Base-by-base conservation (phyloP, 345 rosid species). In the Citrus hindsii region DNA sequence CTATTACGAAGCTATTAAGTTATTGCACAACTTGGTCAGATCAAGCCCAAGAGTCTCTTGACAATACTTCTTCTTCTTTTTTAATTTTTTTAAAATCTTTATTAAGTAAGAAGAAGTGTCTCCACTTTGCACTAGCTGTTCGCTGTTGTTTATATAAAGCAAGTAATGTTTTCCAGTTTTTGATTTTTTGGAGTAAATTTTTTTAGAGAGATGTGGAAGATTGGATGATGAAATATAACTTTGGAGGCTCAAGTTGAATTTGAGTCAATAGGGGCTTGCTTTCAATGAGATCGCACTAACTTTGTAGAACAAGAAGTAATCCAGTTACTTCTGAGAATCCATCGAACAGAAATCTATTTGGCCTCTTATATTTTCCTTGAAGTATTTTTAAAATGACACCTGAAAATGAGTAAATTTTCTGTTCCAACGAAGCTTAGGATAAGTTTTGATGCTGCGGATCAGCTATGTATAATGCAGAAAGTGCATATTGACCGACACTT, bases 271-370 rank as follows among this genome's bases (percentile, higher is more conserved):
- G 84, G 99, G 99, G 0, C 81, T 95, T n/a, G 99, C 99, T 73
- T 95, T 95, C 84, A 95, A 93, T 65, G 98, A 98, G 40, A 95
- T 92, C 85, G 98, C 75, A 93, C 99, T 53, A 95, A 93, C 81
- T 95, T 97, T 2, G 95, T 92, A 7, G 98, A 91, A 53, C 95
- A 95, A 86, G 99, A 95, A 87, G 99, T 97, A 25, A 95, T 97
- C 59, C 79, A 97, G 16, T 79, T 95, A 72, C 81, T 95, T 87
- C 95, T 93, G 71, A 82, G 84, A 56, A 58, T 40, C 0, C 25
- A n/a, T 0, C 37, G 65, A 28, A 42, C 48, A 42, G 48, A 42
- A 42, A 42, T 0, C 48, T 3, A 42, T 42, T 40, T 3, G 48
- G 16, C 40, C 37, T 64, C 46, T 60, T 2, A 25, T 3, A 9